Conservation (phyloP, 352 stramenopile species). For the Phytopythium kandeliae region DNA sequence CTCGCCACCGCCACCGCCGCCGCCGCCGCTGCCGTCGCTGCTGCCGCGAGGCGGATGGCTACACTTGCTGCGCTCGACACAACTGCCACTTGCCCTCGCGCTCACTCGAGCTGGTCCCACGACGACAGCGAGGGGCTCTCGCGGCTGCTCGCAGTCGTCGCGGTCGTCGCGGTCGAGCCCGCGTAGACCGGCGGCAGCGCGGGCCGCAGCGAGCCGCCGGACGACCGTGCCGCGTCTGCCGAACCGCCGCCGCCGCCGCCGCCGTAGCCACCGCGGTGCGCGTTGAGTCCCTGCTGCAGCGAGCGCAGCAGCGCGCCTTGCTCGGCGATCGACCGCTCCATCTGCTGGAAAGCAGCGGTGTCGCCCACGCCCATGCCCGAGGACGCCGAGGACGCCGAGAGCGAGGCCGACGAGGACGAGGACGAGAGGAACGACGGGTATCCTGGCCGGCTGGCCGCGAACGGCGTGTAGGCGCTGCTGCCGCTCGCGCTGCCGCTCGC, state of each 20-base stretch:
- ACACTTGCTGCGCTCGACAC: too few species aligned
- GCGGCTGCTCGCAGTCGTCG: constrained; percentile 1
- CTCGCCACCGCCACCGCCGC: too few species aligned
- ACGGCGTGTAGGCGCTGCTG: background rate
- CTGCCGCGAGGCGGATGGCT: too few species aligned
- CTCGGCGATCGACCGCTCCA: constrained; percentile 60
- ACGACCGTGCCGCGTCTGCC: too few species aligned
- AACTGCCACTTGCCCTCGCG: background rate
- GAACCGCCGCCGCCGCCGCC: too few species aligned
- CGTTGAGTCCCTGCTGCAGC: constrained; percentile 10
- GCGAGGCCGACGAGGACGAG: constrained; percentile 15
- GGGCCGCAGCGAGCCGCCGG: background rate
- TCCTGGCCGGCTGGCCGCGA: constrained; percentile 13
- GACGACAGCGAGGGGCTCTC: background rate
- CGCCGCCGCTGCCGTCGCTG: too few species aligned
- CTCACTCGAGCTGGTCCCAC: constrained; percentile 5
- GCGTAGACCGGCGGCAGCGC: background rate
- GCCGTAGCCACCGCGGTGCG: background rate
- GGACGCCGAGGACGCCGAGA: too few species aligned
- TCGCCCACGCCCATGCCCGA: too few species aligned
- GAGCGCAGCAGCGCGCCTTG: constrained; percentile 58
- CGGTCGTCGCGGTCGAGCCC: background rate
- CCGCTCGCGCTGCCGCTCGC: constrained; percentile 10
- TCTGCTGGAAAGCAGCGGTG: constrained; percentile 34
- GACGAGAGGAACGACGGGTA: constrained; percentile 16